These are phyloP conservation scores for Colletotrichum sp. DNA, from an alignment of 2,329 filamentous ascomycete species.

Conservation along the genomic window DNA sequence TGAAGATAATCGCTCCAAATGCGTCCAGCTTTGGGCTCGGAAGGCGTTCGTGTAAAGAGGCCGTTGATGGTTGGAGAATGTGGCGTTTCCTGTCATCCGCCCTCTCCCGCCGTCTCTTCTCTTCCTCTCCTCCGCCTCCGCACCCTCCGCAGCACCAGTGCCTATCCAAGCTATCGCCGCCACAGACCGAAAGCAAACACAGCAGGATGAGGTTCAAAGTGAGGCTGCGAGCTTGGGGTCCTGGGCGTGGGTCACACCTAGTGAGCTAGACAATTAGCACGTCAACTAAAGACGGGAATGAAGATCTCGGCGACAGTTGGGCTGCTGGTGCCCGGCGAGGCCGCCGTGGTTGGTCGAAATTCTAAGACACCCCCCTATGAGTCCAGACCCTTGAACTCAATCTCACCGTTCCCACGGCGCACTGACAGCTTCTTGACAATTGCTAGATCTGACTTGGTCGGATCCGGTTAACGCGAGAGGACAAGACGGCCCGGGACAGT, in stretches of 20 bases:
- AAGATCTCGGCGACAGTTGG: neutral
- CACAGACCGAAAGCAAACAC: slow-evolving; percentile 7
- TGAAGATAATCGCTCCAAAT: slow-evolving; percentile 3
- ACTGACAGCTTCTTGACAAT: neutral
- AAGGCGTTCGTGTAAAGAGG: neutral
- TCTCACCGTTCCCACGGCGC: neutral
- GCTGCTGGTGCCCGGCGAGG: neutral
- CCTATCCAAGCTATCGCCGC: neutral
- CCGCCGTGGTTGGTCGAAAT: neutral
- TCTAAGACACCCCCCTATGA: neutral
- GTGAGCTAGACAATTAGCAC: neutral
- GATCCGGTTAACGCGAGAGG: neutral
- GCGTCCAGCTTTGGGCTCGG: neutral
- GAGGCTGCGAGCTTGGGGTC: neutral
- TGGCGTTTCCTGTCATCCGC: neutral
- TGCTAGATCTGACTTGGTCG: neutral
- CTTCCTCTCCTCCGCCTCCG: neutral
- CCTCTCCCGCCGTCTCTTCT: neutral
- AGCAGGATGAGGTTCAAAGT: neutral
- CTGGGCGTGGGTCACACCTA: neutral
- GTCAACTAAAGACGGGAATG: slow-evolving; percentile 4
- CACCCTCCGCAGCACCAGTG: neutral
- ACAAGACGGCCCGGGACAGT: neutral
- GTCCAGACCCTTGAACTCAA: neutral
- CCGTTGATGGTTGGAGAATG: slow-evolving; percentile 1